These are phyloP conservation scores for Psilocybe tampanensis DNA, from an alignment of 768 basidiomycete species.

Conservation along the genomic window DNA sequence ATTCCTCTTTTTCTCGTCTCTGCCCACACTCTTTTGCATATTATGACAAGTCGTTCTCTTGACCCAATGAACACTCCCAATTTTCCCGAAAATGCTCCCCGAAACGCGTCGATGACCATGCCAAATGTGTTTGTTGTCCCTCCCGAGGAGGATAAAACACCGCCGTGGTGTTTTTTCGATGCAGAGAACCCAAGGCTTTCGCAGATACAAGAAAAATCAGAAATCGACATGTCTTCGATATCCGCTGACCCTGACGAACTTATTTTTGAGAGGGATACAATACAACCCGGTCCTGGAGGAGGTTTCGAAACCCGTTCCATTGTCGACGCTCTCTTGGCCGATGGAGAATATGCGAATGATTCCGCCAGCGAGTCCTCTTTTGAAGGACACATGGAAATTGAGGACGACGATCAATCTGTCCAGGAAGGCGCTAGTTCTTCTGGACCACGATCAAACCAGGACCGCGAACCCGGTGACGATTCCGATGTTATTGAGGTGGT, in stretches of 20 bases:
- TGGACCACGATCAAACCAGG: slow-evolving; percentile 11
- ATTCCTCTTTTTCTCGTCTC: slow-evolving; percentile 7
- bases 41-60: slow-evolving; percentile 9
- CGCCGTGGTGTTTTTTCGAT: slow-evolving; percentile 60
- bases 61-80: not conserved
- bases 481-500: slow-evolving; percentile 65
- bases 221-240: slow-evolving; percentile 14
- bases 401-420: slow-evolving; percentile 17
- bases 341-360: slow-evolving; percentile 28
- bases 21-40: slow-evolving; percentile 9
- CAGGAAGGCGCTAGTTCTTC: slow-evolving; percentile 17
- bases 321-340: slow-evolving; percentile 31
- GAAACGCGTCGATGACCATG: slow-evolving; percentile 26
- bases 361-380: slow-evolving; percentile 24
- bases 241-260: slow-evolving; percentile 20
- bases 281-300: slow-evolving; percentile 26
- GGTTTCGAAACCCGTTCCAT: slow-evolving; percentile 28
- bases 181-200: slow-evolving; percentile 34
- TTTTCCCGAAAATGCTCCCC: not conserved
- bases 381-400: slow-evolving; percentile 23
- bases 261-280: slow-evolving; percentile 16
- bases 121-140: slow-evolving; percentile 60
- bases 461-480: slow-evolving; percentile 37
- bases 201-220: slow-evolving; percentile 17
- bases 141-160: slow-evolving; percentile 58